These are phyloP conservation scores for Pseudoturritis turrita DNA, from an alignment of 345 rosid species.

Conservation along the genomic window DNA sequence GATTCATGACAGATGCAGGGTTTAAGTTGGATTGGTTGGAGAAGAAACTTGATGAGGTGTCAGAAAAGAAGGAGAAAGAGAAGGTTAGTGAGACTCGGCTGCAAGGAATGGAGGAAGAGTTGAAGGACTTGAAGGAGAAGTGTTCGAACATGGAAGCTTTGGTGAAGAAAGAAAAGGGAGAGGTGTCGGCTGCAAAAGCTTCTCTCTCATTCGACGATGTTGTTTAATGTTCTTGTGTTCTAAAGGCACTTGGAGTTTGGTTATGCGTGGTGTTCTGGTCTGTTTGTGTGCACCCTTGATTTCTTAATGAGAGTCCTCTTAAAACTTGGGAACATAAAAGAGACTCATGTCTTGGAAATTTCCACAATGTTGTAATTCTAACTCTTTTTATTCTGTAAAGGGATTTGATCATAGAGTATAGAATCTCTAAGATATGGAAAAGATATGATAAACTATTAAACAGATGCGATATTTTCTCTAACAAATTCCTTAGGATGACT, in stretches of 20 bases:
- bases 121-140: not conserved
- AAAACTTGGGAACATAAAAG: not conserved
- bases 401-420: not conserved
- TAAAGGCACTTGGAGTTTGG: not conserved
- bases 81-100: not conserved
- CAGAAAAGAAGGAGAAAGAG: not conserved
- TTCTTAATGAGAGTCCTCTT: not conserved
- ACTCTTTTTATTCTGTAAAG: not conserved
- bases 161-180: not conserved
- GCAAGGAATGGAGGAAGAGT: not conserved
- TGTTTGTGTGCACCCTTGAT: no score
- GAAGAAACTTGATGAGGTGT: slow-evolving; percentile 5
- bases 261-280: not conserved
- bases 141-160: slow-evolving; percentile 5
- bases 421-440: not conserved
- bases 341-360: not conserved
- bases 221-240: not conserved
- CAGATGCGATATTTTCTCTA: not conserved
- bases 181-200: slow-evolving; percentile 5
- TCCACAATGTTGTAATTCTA: not conserved
- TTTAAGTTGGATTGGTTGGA: slow-evolving; percentile 28
- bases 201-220: not conserved
- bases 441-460: no score
- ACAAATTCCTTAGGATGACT: not conserved
- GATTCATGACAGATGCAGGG: slow-evolving; percentile 1